Evolutionary conservation across 805 yeast genomes (phyloP).

Genomic region (Wickerhamiella hasegawae): DNA sequence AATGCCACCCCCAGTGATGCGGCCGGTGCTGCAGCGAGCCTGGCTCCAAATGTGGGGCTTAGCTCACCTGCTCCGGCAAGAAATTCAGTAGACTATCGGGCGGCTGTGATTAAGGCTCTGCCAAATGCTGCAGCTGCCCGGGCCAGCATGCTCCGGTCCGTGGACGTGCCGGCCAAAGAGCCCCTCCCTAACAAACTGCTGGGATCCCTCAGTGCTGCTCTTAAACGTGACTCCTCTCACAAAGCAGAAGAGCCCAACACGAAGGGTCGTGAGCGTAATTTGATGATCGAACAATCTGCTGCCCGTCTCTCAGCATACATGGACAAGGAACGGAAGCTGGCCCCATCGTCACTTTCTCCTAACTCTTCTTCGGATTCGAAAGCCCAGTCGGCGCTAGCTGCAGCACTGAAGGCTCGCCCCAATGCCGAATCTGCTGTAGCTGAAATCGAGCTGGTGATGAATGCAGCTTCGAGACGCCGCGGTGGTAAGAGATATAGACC

Average conservation of each 20-base stretch:
- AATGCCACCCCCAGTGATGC: no score
- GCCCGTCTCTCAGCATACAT: conserved; percentile 1
- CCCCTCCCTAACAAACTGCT: background rate
- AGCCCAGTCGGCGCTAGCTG: background rate
- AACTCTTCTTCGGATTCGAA: background rate
- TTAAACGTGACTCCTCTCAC: background rate
- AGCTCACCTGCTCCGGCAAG: no score
- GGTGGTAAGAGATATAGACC: background rate
- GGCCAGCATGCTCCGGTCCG: background rate
- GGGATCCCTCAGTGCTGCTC: background rate
- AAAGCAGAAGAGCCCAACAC: background rate
- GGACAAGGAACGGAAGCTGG: background rate
- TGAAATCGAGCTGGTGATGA: background rate
- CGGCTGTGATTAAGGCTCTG: no score
- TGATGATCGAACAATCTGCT: conserved; percentile 1
- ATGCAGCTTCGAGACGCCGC: background rate
- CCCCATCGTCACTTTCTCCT: background rate
- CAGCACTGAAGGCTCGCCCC: background rate
- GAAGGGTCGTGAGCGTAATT: background rate
- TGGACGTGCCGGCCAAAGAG: background rate
- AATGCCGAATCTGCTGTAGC: conserved; percentile 1
- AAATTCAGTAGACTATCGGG: no score
- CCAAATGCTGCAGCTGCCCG: background rate
- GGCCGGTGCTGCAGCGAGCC: no score
- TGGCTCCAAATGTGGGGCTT: no score